Conservation (phyloP, 805 yeast species). For the Lipomyces yamanashiensis region DNA sequence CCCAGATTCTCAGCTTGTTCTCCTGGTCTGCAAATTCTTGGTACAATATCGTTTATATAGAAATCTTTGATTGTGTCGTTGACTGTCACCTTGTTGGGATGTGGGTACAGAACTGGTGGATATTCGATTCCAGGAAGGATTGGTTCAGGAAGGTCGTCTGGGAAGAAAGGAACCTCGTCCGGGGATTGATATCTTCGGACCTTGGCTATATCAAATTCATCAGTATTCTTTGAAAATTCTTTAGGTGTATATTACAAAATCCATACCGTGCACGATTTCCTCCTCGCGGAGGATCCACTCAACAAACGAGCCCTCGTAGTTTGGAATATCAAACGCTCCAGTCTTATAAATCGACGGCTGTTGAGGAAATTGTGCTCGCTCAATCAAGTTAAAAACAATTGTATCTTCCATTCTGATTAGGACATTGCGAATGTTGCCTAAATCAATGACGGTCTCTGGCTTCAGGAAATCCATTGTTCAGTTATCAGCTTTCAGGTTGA, state of each 20-base stretch:
- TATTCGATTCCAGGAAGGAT: conserved; percentile 78
- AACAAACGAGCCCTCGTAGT: conserved; percentile 77
- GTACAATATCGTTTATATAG: conserved; percentile 77
- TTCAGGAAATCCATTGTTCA: conserved; percentile 29
- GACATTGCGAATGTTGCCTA: conserved; percentile 80
- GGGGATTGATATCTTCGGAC: conserved; percentile 92
- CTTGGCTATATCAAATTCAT: conserved; percentile 52
- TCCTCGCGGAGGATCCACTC: conserved; percentile 82
- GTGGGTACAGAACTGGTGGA: conserved; percentile 77
- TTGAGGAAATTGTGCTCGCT: conserved; percentile 83
- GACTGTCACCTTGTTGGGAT: conserved; percentile 74
- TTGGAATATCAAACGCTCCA: conserved; percentile 60
- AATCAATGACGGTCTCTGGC: conserved; percentile 51
- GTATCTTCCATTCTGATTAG: conserved; percentile 95
- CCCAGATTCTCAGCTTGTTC: conserved; percentile 89
- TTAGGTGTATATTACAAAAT: background rate
- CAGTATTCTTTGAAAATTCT: conserved; percentile 15
- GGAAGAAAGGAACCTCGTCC: conserved; percentile 90
- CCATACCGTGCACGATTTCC: conserved; percentile 63
- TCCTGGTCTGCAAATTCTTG: conserved; percentile 45
- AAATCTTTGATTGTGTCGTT: conserved; percentile 68
- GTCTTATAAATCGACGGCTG: conserved; percentile 74
- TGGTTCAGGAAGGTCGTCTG: conserved; percentile 65
- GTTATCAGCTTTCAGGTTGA: background rate
- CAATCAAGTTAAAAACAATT: conserved; percentile 88